phyloP scores from a whole-genome alignment of 352 stramenopile genomes.

The Pythium rishiriense region DNA sequence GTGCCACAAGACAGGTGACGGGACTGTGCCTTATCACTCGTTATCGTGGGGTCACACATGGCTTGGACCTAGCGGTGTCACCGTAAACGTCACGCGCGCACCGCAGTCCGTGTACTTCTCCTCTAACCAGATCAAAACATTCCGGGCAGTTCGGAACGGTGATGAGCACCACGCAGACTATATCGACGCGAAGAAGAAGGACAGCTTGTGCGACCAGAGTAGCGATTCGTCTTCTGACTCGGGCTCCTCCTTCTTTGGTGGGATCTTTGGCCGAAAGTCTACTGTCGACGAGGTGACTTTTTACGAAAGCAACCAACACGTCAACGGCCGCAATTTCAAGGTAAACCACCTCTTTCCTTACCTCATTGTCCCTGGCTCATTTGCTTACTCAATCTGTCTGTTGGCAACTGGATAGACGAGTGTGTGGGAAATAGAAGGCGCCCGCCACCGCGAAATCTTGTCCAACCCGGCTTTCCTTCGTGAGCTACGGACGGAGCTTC shows the following conservation, averaged over 20 bases:
- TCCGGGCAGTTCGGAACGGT: slow-evolving; percentile 45
- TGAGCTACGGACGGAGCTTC: slow-evolving; percentile 69
- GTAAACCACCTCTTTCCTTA: slow-evolving; percentile 17
- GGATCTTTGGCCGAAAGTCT: slow-evolving; percentile 52
- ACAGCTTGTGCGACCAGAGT: slow-evolving; percentile 29
- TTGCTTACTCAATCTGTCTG: neutral
- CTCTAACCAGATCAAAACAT: slow-evolving; percentile 45
- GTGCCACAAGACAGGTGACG: slow-evolving; percentile 75
- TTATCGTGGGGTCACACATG: slow-evolving; percentile 79
- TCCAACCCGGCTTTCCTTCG: slow-evolving; percentile 69
- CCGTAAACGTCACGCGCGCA: slow-evolving; percentile 67
- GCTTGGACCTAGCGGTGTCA: slow-evolving; percentile 44
- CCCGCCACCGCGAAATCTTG: slow-evolving; percentile 72
- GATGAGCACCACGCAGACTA: slow-evolving; percentile 67
- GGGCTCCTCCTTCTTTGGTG: slow-evolving; percentile 49
- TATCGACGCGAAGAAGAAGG: slow-evolving; percentile 40
- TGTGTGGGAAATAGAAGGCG: slow-evolving; percentile 81
- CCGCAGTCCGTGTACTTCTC: slow-evolving; percentile 80
- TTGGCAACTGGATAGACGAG: slow-evolving; percentile 42
- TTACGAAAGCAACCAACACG: slow-evolving; percentile 54
- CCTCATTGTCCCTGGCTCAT: neutral
- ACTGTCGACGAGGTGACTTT: slow-evolving; percentile 69
- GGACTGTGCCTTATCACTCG: slow-evolving; percentile 78
- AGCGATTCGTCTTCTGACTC: neutral
- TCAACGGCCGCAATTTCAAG: slow-evolving; percentile 30